phyloP scores from a whole-genome alignment of 305 asterid genomes.

The Fraxinus xanthoxyloides region DNA sequence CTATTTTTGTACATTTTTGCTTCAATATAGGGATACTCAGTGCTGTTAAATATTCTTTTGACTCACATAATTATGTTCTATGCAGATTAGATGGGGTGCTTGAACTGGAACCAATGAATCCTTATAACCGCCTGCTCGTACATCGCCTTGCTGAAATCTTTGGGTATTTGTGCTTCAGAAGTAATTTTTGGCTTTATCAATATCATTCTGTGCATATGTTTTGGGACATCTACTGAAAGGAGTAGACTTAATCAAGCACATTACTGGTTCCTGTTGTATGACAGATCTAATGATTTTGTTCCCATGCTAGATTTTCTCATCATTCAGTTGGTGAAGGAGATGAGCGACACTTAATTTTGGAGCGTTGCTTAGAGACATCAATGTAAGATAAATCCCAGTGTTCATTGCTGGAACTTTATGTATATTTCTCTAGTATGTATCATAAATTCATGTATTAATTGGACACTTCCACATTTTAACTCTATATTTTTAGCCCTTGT shows the following conservation, averaged over 20 bases:
- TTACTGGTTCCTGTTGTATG: background rate
- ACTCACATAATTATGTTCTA: slow-evolving; percentile 16
- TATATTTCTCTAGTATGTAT: slow-evolving; percentile 1
- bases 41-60: background rate
- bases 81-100: slow-evolving; percentile 66
- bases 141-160: slow-evolving; percentile 95
- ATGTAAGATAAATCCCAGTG: slow-evolving; percentile 51
- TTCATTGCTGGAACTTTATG: slow-evolving; percentile 14
- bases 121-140: slow-evolving; percentile 72
- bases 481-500: background rate
- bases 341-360: slow-evolving; percentile 73
- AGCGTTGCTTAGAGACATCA: slow-evolving; percentile 74
- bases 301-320: slow-evolving; percentile 68
- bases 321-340: slow-evolving; percentile 91
- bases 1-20: slow-evolving; percentile 6
- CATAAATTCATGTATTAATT: slow-evolving; percentile 3
- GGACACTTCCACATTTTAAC: slow-evolving; percentile 2
- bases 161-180: slow-evolving; percentile 48
- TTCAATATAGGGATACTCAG: background rate
- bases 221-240: background rate
- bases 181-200: background rate
- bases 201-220: slow-evolving; percentile 14
- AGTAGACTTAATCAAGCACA: slow-evolving; percentile 3
- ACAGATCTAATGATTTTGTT: slow-evolving; percentile 24
- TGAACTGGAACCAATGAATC: slow-evolving; percentile 79